Percentiles rank a stretch among this genome's conserved stretches.
Evolutionary conservation across 2,329 filamentous ascomycete genomes (phyloP).

Genomic region (Colletotrichum spinosum): DNA sequence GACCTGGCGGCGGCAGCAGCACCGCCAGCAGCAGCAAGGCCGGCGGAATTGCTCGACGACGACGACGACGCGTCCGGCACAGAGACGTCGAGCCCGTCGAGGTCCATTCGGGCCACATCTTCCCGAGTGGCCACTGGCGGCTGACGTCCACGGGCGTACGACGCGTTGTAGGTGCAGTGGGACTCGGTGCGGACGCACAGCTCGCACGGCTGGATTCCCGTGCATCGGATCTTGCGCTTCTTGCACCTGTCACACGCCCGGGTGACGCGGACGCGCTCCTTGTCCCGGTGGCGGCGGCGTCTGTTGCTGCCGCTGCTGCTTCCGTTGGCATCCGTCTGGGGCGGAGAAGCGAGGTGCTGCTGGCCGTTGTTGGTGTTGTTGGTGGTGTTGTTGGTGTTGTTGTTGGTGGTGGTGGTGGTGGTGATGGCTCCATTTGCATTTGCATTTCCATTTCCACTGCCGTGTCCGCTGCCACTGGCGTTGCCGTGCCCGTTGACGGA

Average conservation of each 20-base stretch:
- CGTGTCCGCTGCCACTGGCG: neutral
- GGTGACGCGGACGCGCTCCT: conserved; percentile 55
- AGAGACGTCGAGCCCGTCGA: conserved; percentile 23
- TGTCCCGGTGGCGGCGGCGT: conserved; percentile 33
- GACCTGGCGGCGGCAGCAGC: neutral
- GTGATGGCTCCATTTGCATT: conserved; percentile 3
- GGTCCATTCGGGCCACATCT: conserved; percentile 28
- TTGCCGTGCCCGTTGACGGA: conserved; percentile 10
- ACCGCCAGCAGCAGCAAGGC: neutral
- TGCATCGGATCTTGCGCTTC: conserved; percentile 55
- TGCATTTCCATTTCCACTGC: conserved; percentile 1
- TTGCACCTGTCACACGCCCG: conserved; percentile 62
- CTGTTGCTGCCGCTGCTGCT: conserved; percentile 36
- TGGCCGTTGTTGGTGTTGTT: neutral
- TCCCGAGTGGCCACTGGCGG: conserved; percentile 49
- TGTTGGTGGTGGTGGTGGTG: neutral
- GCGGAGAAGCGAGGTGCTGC: conserved; percentile 7
- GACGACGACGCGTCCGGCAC: neutral
- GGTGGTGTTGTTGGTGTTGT: neutral
- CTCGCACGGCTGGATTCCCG: conserved; percentile 47
- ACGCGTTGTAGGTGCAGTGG: conserved; percentile 60
- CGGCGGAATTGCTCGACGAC: conserved; percentile 2
- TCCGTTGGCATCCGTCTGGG: conserved; percentile 36
- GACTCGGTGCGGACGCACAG: conserved; percentile 46
- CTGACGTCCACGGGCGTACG: conserved; percentile 59